Evolutionary conservation across 345 rosid genomes (phyloP).

Genomic region (Isatis tinctoria): DNA sequence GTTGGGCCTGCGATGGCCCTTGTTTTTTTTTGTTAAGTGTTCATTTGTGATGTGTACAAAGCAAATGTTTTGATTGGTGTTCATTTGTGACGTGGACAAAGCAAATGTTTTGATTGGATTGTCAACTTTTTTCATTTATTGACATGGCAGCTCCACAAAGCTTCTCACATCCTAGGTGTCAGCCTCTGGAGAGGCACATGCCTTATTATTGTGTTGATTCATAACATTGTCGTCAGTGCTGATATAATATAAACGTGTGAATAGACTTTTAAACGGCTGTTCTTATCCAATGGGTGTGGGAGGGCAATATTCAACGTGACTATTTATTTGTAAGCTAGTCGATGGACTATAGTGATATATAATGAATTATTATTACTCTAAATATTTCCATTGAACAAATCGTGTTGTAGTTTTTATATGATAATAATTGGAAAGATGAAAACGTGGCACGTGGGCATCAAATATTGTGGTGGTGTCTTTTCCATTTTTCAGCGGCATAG

Average conservation of each 20-base stretch:
- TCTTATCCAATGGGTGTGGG: slow-evolving; percentile 29
- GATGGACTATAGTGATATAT: slow-evolving; percentile 14
- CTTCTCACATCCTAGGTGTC: too few species aligned
- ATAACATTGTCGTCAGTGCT: slow-evolving; percentile 1
- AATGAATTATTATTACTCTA: neutral
- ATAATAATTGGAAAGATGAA: neutral
- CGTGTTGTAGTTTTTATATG: neutral
- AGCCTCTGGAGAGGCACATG: too few species aligned
- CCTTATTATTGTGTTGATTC: too few species aligned
- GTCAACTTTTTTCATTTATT: too few species aligned
- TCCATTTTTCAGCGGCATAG: slow-evolving; percentile 19
- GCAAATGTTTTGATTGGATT: too few species aligned
- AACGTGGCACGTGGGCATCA: slow-evolving; percentile 12
- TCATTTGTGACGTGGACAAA: too few species aligned
- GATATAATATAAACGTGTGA: slow-evolving; percentile 19
- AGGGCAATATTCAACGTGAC: slow-evolving; percentile 23
- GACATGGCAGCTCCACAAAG: too few species aligned
- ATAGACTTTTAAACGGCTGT: slow-evolving; percentile 1
- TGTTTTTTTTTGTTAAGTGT: too few species aligned
- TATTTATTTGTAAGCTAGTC: slow-evolving; percentile 18
- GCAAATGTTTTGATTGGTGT: too few species aligned
- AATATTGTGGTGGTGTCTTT: slow-evolving; percentile 20
- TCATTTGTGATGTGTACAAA: too few species aligned
- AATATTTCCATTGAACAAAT: neutral
- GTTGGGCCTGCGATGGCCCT: too few species aligned